These are phyloP conservation scores for Trichoderma koningii DNA, from an alignment of 2,329 filamentous ascomycete genomes.

Conservation along the genomic window DNA sequence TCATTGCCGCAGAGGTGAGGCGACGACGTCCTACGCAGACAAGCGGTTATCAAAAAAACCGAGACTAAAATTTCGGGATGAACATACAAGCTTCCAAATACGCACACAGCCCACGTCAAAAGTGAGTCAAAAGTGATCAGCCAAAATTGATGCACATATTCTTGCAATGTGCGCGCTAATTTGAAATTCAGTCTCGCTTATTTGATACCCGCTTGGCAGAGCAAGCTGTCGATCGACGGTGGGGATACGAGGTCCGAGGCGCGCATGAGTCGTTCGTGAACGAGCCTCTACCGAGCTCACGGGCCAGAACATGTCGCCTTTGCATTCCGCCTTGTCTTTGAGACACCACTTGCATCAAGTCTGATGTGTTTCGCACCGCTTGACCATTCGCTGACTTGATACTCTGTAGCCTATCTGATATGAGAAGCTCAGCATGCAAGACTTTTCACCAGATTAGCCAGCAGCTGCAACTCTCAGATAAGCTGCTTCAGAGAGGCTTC, in stretches of 20 bases:
- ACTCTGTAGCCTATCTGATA: background rate
- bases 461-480: background rate
- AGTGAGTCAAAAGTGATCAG: too few species aligned
- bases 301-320: background rate
- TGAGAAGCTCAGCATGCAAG: background rate
- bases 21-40: background rate
- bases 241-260: background rate
- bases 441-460: background rate
- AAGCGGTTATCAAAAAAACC: too few species aligned
- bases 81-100: too few species aligned
- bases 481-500: too few species aligned
- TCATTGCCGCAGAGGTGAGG: background rate
- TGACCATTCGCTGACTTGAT: background rate
- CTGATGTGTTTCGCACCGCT: background rate
- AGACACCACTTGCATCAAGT: too few species aligned
- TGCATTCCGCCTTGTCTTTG: too few species aligned
- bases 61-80: too few species aligned
- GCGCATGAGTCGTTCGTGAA: constrained; percentile 3
- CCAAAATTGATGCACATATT: too few species aligned
- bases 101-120: too few species aligned
- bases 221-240: background rate
- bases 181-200: too few species aligned
- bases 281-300: background rate
- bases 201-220: too few species aligned
- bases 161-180: too few species aligned